These are phyloP conservation scores for Diatrype stigma DNA, from an alignment of 2,329 filamentous ascomycete genomes.

Conservation along the genomic window DNA sequence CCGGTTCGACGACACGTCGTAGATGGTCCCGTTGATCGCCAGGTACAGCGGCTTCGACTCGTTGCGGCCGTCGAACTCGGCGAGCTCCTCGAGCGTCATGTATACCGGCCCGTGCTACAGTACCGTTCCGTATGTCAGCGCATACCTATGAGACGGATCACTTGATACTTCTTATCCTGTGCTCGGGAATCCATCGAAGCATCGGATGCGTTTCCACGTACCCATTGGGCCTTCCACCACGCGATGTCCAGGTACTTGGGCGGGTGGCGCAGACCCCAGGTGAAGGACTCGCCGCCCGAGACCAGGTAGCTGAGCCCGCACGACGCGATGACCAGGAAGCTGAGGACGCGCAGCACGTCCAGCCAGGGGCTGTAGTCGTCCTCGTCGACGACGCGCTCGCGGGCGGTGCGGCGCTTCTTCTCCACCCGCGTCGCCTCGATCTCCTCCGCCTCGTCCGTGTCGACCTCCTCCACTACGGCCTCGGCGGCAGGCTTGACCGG, in stretches of 20 bases:
- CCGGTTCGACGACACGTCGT: slow-evolving; percentile 70
- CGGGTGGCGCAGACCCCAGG: slow-evolving; percentile 61
- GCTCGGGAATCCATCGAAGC: no score
- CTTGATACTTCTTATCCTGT: no score
- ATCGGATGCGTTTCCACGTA: slow-evolving; percentile 36
- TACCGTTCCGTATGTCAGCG: no score
- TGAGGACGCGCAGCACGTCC: slow-evolving; percentile 66
- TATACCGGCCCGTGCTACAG: slow-evolving; percentile 55
- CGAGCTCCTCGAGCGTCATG: slow-evolving; percentile 72
- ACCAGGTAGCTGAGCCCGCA: slow-evolving; percentile 72
- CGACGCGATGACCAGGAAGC: slow-evolving; percentile 62
- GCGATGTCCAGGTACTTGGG: slow-evolving; percentile 57
- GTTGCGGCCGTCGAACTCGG: slow-evolving; percentile 73
- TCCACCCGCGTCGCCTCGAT: slow-evolving; percentile 8
- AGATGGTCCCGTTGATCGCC: slow-evolving; percentile 82
- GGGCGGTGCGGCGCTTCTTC: slow-evolving; percentile 20
- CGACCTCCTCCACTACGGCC: slow-evolving; percentile 12
- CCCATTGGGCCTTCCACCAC: slow-evolving; percentile 57
- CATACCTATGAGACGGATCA: no score
- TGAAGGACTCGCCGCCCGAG: slow-evolving; percentile 64
- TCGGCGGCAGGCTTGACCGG: slow-evolving; percentile 15
- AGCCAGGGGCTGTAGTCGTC: slow-evolving; percentile 53
- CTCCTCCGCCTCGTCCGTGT: slow-evolving; percentile 10
- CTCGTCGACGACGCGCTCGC: slow-evolving; percentile 53
- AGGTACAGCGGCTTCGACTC: slow-evolving; percentile 77